Conservation (phyloP, 2,329 filamentous ascomycete species). For the Alternaria conjuncta region DNA sequence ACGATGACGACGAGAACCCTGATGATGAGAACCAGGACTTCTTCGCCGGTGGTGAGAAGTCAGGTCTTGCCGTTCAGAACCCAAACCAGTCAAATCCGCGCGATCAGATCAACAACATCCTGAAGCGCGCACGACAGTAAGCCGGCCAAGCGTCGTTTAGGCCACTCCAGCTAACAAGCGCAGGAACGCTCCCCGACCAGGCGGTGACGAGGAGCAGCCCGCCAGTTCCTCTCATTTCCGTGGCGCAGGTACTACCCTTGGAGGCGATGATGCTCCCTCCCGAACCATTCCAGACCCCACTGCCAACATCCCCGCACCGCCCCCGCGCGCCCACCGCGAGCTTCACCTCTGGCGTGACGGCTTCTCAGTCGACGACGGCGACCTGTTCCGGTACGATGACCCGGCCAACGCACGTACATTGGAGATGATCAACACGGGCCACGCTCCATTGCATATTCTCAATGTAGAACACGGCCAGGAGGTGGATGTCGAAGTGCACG, state of each 20-base stretch:
- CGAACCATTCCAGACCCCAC: conserved; percentile 69
- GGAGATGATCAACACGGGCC: conserved; percentile 76
- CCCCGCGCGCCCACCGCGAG: conserved; percentile 67
- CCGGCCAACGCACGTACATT: conserved; percentile 75
- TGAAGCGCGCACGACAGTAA: conserved; percentile 55
- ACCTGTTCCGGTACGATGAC: conserved; percentile 79
- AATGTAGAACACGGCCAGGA: conserved; percentile 76
- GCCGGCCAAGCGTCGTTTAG: conserved; percentile 10
- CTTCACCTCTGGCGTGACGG: conserved; percentile 85
- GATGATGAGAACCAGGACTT: conserved; percentile 70
- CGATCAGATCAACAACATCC: conserved; percentile 59
- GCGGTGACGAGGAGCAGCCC: conserved; percentile 57
- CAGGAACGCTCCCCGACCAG: conserved; percentile 68
- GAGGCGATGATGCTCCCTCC: conserved; percentile 77
- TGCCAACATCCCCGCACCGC: conserved; percentile 44
- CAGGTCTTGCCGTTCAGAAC: conserved; percentile 71
- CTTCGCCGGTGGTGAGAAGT: conserved; percentile 87
- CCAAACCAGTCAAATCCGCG: conserved; percentile 60
- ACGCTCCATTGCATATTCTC: conserved; percentile 78
- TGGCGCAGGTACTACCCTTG: conserved; percentile 76
- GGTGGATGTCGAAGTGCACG: conserved; percentile 76
- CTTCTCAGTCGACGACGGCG: conserved; percentile 84
- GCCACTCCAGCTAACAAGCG: conserved; percentile 27
- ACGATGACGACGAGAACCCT: conserved; percentile 63
- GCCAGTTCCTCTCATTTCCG: conserved; percentile 64